Base-by-base conservation (phyloP, 2,329 filamentous ascomycete species). In the Ambrosiella cleistominuta region DNA sequence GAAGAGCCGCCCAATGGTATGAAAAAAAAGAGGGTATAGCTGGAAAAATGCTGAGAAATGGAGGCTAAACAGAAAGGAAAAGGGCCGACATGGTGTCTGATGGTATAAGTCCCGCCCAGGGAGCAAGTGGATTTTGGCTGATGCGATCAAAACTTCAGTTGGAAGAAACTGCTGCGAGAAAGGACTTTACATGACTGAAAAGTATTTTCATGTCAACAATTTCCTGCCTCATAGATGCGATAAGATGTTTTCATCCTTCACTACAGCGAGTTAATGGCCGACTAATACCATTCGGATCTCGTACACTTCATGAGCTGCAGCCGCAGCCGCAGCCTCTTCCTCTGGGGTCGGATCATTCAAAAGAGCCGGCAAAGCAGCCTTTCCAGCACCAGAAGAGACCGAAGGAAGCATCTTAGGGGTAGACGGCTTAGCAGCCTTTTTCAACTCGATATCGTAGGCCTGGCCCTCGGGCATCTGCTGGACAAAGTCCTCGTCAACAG, bases 401-500 rank as follows among this genome's bases (percentile, higher is more conserved):
- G 58, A 56, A 9, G 58, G 54, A 39, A 60, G 35, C 27, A 49
- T 51, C 19, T 50, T 19, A 1, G 54, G 54, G 13, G 54, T 51
- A 17, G 47, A 51, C 12, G 5, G 17, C 17, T 27, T 36, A 19
- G 12, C 2, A 15, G 27, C 19, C 27, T 3, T 51, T 11, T n/a
- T 27, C 95, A 60, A 52, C 12, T 60, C 59, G 17, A 60, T 38
- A 36, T 60, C 59, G 27, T 57, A 60, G 13, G 59, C 91, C 69
- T 97, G 88, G 38, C 89, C 90, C 71, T 98, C 93, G 1, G 82
- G 79, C 56, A 97, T 74, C 68, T 91, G 85, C 50, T 79, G 79
- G 38, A 97, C 80, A 53, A 94, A 83, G 62, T 96, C 89, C 66
- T 97, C 89, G 65, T 97, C 93, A 64, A 97, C 78, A 66, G 94